These are phyloP conservation scores for Malassezia caprae DNA, from an alignment of 1,284 basidiomycete genomes.

Conservation along the genomic window DNA sequence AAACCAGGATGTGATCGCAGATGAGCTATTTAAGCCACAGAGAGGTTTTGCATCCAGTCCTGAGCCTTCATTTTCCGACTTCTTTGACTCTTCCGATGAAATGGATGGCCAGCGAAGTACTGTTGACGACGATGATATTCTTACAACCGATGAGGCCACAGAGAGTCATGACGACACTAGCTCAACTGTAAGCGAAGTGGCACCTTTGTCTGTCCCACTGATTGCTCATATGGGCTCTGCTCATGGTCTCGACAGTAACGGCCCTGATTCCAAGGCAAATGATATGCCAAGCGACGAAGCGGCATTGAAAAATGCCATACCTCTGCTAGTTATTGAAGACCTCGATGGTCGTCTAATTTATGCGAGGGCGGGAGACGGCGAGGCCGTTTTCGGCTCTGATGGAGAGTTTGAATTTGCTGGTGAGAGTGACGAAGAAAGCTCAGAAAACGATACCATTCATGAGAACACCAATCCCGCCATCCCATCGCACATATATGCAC, in stretches of 20 bases:
- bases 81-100: conserved; percentile 39
- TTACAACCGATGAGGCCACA: conserved; percentile 24
- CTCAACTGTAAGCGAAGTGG: conserved; percentile 36
- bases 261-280: conserved; percentile 11
- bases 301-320: conserved; percentile 29
- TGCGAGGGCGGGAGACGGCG: conserved; percentile 44
- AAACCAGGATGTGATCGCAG: conserved; percentile 11
- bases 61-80: conserved; percentile 46
- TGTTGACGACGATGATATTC: conserved; percentile 20
- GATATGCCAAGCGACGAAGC: conserved; percentile 8
- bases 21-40: conserved; percentile 42
- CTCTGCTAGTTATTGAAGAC: conserved; percentile 46
- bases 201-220: conserved; percentile 27
- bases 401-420: conserved; percentile 47
- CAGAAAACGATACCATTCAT: conserved; percentile 16
- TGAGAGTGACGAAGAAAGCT: conserved; percentile 40
- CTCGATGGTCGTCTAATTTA: conserved; percentile 47
- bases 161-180: conserved; percentile 27
- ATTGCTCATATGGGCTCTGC: conserved; percentile 34
- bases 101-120: conserved; percentile 1
- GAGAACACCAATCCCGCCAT: neutral
- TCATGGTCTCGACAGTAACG: conserved; percentile 3
- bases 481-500: neutral
- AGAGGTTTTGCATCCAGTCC: conserved; percentile 42
- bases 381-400: conserved; percentile 47